Base-by-base conservation (phyloP, 305 asterid genomes). In the Plantago rigida region DNA sequence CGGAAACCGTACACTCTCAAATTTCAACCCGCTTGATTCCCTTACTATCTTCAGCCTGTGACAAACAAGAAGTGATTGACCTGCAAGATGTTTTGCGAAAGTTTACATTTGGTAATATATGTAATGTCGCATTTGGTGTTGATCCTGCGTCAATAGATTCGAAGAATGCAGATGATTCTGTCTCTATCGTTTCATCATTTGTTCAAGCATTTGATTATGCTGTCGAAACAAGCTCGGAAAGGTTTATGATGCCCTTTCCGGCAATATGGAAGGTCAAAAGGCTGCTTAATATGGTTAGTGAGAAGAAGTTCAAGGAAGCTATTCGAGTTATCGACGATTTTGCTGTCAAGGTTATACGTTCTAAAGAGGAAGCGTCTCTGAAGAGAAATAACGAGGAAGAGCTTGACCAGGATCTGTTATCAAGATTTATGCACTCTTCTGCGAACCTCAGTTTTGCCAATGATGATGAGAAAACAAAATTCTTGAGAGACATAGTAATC, bases 401-500 rank as follows among this genome's bases (percentile, higher is more conserved):
- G 4, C 36, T n/a, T 1, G 47, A 36, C n/a, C 64, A 62, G 34
- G 82, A 79, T 63, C 66, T 79, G 65, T 46, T 73, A 14, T 76
- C 82, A 0, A 73, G 82, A 55, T 77, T 77, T 53, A 70, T 64
- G 74, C 26, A 59, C 47, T 67, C 64, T 9, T 15, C 67, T 15
- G 56, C 67, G 14, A 31, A 36, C 47, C 59, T 63, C 19, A 62
- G 53, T 8, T 72, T 46, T 64, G 64, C 0, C 49, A 66, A 64
- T 60, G 63, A 61, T 44, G 65, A 72, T 56, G 75, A 73, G 51
- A 69, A 65, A 48, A 68, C 72, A 61, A 67, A 52, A 62, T 77
- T 77, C 71, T 65, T 79, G 67, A 69, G 84, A 50, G 84, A 79
- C 69, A 79, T 73, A 58, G 79, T 79, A 0, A 79, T 79, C 67